Evolutionary conservation across 106 monocot genomes (phyloP).

Genomic region (Dendrobium officinale): DNA sequence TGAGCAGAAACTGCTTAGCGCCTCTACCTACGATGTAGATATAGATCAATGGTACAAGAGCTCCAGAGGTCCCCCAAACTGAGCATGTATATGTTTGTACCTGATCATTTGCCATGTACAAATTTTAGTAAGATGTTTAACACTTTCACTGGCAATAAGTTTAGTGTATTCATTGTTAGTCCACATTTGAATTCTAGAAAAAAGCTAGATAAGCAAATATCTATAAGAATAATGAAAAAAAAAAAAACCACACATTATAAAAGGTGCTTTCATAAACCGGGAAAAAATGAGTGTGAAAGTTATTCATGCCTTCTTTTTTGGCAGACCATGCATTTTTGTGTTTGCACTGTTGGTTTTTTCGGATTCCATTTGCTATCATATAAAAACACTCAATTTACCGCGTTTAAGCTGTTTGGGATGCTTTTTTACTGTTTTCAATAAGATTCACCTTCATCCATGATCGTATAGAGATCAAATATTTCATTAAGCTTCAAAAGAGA

Average conservation of each 20-base stretch:
- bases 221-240: neutral
- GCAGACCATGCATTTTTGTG: neutral
- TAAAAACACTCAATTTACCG: neutral
- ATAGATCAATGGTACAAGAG: slow-evolving; percentile 85
- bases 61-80: slow-evolving; percentile 92
- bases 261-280: neutral
- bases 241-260: neutral
- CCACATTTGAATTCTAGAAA: neutral
- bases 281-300: neutral
- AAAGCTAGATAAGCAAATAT: neutral
- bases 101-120: slow-evolving; percentile 21
- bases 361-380: neutral
- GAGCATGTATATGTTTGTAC: slow-evolving; percentile 86
- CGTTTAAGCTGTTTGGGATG: neutral
- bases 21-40: slow-evolving; percentile 85
- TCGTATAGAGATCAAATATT: no score
- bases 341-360: neutral
- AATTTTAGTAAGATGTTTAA: neutral
- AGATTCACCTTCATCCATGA: no score
- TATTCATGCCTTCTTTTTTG: neutral
- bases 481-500: no score
- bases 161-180: neutral
- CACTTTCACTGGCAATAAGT: neutral
- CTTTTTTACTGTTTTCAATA: no score
- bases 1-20: neutral